Evolutionary conservation across 768 basidiomycete genomes (phyloP), one percentile per base, ranked within the genome.

Genomic region (Mycena pura): DNA sequence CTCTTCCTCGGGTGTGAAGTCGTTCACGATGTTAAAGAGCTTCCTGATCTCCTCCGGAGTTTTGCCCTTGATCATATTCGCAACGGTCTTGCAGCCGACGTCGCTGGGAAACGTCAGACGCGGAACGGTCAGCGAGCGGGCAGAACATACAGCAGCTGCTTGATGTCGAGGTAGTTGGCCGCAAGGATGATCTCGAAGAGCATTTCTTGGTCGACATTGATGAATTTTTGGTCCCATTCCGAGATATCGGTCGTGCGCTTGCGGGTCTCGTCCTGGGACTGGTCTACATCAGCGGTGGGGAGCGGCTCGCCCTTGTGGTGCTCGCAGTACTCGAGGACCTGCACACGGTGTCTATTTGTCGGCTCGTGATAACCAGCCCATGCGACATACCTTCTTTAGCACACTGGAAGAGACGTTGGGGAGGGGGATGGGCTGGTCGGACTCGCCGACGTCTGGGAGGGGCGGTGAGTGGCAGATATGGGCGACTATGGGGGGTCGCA

Each of bases 61-160:
- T 86, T 99, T 99, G 38, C 96, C 97, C 82, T 99, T 99, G 85
- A 99, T 99, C 97, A 98, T 99, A 84, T 98, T 98, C 15, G 96
- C 96, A 6, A 96, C 95, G 6, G 95, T 97, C 83, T 97, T 96
- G 86, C 95, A 97, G 2, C 95, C 95, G 60, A 97, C 93, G 72
- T 97, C 95, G 66, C 94, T 96, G 64, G 48, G 45, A 27, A 13
- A 49, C 21, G 40, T 41, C 13, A 41, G 47, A 41, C 14, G 27
- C n/a, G 21, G 40, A 19, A 41, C n/a, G n/a, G n/a, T n/a, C n/a
- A 46, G 34, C 43, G 66, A 31, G 56, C 25, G 24, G 19, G 45
- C 48, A 13, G 21, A 32, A 34, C 92, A 68, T 70, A 97, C 96
- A 99, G 87, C 47, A 98, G 86, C 19, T 95, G 90, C 81, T 98